Conservation (phyloP, 306 rosid species). For the Lupinus albus region DNA sequence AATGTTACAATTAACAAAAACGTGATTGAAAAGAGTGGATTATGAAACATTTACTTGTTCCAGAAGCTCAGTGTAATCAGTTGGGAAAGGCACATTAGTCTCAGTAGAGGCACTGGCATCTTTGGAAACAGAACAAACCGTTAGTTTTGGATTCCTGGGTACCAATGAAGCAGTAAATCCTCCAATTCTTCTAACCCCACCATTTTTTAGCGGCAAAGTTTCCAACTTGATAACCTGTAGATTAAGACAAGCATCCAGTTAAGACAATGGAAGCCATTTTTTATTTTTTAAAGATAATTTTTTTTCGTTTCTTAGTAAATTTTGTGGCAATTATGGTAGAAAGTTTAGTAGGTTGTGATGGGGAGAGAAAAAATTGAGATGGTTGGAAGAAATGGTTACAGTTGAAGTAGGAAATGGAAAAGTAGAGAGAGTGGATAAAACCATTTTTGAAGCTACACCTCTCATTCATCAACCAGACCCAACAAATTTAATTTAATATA, state of each 20-base stretch:
- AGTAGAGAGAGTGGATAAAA: slow-evolving; percentile 45
- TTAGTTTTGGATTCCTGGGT: slow-evolving; percentile 32
- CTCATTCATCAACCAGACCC: slow-evolving; percentile 24
- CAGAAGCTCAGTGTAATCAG: slow-evolving; percentile 80
- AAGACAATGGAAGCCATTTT: slow-evolving; percentile 10
- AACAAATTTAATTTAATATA: not conserved
- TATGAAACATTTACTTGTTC: slow-evolving; percentile 58
- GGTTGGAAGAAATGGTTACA: slow-evolving; percentile 37
- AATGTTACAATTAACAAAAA: slow-evolving; percentile 20
- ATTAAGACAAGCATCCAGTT: slow-evolving; percentile 18
- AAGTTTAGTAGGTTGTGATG: not conserved
- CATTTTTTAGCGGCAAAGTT: slow-evolving; percentile 34
- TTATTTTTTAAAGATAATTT: not conserved
- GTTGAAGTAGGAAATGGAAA: slow-evolving; percentile 43
- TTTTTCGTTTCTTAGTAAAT: not conserved
- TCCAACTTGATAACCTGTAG: slow-evolving; percentile 47
- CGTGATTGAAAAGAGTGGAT: not conserved
- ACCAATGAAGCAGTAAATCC: slow-evolving; percentile 34
- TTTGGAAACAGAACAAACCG: slow-evolving; percentile 49
- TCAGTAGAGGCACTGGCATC: slow-evolving; percentile 53
- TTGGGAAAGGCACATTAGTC: slow-evolving; percentile 65
- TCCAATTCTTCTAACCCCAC: slow-evolving; percentile 36
- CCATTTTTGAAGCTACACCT: slow-evolving; percentile 49
- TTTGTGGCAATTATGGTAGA: not conserved
- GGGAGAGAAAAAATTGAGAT: slow-evolving; percentile 1